Conservation (phyloP, 2,329 filamentous ascomycete species). For the Ophiostoma triangulosporum region DNA sequence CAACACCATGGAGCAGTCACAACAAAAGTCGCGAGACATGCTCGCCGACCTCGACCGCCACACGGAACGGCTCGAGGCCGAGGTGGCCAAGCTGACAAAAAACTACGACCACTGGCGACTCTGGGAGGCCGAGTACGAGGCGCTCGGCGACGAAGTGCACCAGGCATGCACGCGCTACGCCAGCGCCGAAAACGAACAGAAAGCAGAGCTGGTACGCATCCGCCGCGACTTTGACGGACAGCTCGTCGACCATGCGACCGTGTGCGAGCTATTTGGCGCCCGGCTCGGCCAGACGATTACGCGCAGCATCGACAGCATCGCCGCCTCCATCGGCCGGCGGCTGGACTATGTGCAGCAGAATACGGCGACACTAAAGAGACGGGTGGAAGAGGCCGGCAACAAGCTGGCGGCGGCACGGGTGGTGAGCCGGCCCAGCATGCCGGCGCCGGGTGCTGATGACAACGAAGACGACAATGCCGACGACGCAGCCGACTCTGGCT, state of each 20-base stretch:
- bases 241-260: constrained; percentile 45
- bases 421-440: constrained; percentile 34
- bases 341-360: constrained; percentile 87
- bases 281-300: constrained; percentile 21
- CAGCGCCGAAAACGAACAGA: constrained; percentile 20
- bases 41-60: constrained; percentile 62
- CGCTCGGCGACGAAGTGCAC: constrained; percentile 65
- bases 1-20: background rate
- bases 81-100: constrained; percentile 57
- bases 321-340: constrained; percentile 55
- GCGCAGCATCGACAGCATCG: constrained; percentile 48
- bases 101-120: constrained; percentile 78
- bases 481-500: constrained; percentile 34
- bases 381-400: constrained; percentile 54
- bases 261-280: constrained; percentile 34
- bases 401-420: constrained; percentile 52
- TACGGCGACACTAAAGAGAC: constrained; percentile 58
- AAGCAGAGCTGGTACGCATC: constrained; percentile 43
- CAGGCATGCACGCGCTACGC: constrained; percentile 19
- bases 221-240: constrained; percentile 47
- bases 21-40: constrained; percentile 27
- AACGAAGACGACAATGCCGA: constrained; percentile 43
- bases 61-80: constrained; percentile 60
- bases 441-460: constrained; percentile 14
- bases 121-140: constrained; percentile 86